Base-by-base conservation (phyloP, 345 rosid genomes). In the Populus nigra region DNA sequence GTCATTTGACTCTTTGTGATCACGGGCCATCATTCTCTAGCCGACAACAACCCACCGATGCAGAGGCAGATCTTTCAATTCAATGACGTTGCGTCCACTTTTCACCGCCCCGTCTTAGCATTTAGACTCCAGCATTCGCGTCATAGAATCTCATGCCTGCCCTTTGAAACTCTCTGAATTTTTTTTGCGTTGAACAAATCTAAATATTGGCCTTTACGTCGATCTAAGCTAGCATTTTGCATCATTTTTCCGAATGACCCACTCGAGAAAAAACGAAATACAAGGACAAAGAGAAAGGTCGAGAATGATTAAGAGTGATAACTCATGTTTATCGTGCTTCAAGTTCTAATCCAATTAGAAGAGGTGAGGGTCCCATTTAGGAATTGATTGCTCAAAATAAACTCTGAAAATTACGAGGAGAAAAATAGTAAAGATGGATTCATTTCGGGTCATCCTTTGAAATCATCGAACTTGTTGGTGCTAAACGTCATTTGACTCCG, bases 311-410 rank as follows among this genome's bases (percentile, higher is more conserved):
- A 18, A 4, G 39, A 39, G 41, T 9, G 61, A 22, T 10, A 53
- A 1, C 5, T 49, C 81, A 77, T 66, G 85, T 31, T 78, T 79
- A 84, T 75, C 81, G 61, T 81, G 84, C 39, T 12, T 61, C 43
- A 39, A 39, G 8, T 39, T 39, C 10, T 39, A 39, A 39, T 39
- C 43, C 11, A 39, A 39, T 7, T 39, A 49, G 73, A 4, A 39
- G 39, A 59, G 20, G 1, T 38, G 17, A 29, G 69, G 67, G 43
- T 9, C 72, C 74, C 77, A 18, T 33, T 10, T 11, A 11, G 65
- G 72, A 83, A 69, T 75, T 73, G 86, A 75, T 81, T 22, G 22
- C 29, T 50, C 72, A 8, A 65, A 12, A 18, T 18, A 27, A 82
- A 50, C 62, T 23, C 39, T 63, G 71, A 33, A 53, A 71, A n/a